A percentile compares a stretch with the other conserved stretches of the same genome.
phyloP scores from a whole-genome alignment of 768 basidiomycete species.

The Chlorophyllum brunneum region DNA sequence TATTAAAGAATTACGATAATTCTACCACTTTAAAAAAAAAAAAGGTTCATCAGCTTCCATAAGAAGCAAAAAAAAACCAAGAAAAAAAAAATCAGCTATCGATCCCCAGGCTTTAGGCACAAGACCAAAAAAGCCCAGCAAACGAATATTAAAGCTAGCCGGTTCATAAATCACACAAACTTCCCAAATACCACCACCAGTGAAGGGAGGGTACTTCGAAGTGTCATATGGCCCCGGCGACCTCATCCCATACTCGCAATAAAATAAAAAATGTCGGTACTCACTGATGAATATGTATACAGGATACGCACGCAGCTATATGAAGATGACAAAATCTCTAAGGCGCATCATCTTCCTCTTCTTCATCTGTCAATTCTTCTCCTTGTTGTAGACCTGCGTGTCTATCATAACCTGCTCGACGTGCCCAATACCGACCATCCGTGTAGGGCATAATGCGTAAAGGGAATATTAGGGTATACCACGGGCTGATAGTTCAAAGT shows the following conservation, averaged over 20 bases:
- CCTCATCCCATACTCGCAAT: constrained; percentile 47
- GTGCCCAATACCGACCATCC: constrained; percentile 80
- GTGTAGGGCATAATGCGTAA: constrained; percentile 76
- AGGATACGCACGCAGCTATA: background rate
- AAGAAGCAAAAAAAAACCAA: background rate
- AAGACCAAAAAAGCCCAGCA: background rate
- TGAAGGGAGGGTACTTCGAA: constrained; percentile 30
- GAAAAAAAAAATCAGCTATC: background rate
- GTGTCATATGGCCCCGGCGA: constrained; percentile 89
- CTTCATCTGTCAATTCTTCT: constrained; percentile 89
- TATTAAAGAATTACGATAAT: too few relatives aligned
- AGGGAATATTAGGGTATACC: constrained; percentile 79
- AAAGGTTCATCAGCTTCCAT: too few relatives aligned
- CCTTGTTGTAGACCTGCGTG: constrained; percentile 64
- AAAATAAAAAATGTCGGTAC: constrained; percentile 13
- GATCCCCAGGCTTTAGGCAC: background rate
- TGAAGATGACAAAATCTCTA: background rate
- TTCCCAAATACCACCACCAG: constrained; percentile 35
- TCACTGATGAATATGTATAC: constrained; percentile 16
- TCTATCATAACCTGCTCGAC: constrained; percentile 56
- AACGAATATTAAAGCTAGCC: constrained; percentile 15
- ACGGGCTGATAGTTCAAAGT: constrained; percentile 48
- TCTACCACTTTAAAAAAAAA: too few relatives aligned
- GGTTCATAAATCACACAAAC: constrained; percentile 58
- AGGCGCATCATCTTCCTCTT: constrained; percentile 35